Conservation (phyloP, 1,284 basidiomycete species). For the Irpex sp. region DNA sequence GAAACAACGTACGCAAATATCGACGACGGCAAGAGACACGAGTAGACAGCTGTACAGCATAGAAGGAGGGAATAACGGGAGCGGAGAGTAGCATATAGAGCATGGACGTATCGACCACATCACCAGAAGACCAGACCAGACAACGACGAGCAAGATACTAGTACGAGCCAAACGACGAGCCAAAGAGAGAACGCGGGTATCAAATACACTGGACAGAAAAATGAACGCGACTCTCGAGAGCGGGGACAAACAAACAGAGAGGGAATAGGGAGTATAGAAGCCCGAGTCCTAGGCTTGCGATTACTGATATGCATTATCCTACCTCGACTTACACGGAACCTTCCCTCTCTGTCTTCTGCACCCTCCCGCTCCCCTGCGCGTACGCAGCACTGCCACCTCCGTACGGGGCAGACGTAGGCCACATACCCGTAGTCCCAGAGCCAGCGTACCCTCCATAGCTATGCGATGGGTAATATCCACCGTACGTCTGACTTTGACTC, state of each 20-base stretch:
- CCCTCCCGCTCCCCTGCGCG: background rate
- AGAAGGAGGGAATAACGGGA: background rate
- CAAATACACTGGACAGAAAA: background rate
- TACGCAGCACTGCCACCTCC: background rate
- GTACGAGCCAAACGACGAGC: background rate
- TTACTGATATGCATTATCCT: background rate
- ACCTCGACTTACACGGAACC: background rate
- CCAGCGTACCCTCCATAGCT: slow-evolving; percentile 1
- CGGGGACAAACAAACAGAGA: background rate
- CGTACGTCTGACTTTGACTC: no score
- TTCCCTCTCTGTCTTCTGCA: background rate
- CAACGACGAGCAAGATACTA: background rate
- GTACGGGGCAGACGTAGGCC: slow-evolving; percentile 8
- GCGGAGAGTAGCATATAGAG: background rate
- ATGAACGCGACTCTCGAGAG: background rate
- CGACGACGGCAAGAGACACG: background rate
- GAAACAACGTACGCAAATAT: background rate
- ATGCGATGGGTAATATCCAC: background rate
- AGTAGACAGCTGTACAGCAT: background rate
- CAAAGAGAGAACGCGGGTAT: background rate
- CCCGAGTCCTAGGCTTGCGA: no score
- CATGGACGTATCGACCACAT: no score
- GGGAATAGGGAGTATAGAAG: no score
- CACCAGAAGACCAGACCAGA: background rate
- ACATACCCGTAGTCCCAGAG: background rate